phyloP scores from a whole-genome alignment of 371 early-diverging fungal genomes.

The Batkoa obscura region DNA sequence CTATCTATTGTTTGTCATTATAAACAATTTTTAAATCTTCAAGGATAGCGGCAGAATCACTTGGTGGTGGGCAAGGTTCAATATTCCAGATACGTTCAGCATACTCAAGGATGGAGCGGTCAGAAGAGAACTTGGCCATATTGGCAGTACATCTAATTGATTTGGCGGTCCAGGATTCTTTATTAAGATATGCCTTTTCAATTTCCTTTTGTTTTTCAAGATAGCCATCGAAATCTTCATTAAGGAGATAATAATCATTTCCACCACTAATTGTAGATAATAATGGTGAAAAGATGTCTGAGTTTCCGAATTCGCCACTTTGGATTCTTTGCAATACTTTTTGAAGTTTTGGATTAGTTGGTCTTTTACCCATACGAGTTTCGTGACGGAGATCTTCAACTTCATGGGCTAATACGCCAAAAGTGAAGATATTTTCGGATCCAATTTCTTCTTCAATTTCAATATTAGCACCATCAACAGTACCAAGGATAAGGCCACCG shows the following conservation, averaged over 20 bases:
- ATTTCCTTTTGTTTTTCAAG: slow-evolving; percentile 49
- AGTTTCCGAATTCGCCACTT: slow-evolving; percentile 56
- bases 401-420: slow-evolving; percentile 66
- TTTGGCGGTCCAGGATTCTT: slow-evolving; percentile 54
- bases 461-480: slow-evolving; percentile 81
- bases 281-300: slow-evolving; percentile 45
- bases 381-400: slow-evolving; percentile 78
- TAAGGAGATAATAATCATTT: slow-evolving; percentile 71
- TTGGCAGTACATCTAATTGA: slow-evolving; percentile 69
- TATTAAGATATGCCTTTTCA: slow-evolving; percentile 57
- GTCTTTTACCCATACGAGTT: slow-evolving; percentile 46
- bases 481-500: slow-evolving; percentile 79
- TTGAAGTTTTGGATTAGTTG: slow-evolving; percentile 50
- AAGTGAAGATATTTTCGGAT: slow-evolving; percentile 81
- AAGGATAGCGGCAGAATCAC: neutral
- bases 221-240: slow-evolving; percentile 69
- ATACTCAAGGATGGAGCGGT: slow-evolving; percentile 66
- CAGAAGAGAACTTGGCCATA: slow-evolving; percentile 80
- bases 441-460: slow-evolving; percentile 88
- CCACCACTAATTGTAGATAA: slow-evolving; percentile 57
- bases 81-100: slow-evolving; percentile 71
- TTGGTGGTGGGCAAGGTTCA: slow-evolving; percentile 17
- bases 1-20: neutral
- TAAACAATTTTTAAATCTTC: neutral
- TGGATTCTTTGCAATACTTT: slow-evolving; percentile 53